These are phyloP conservation scores for Ceratocystis papillata DNA, from an alignment of 2,329 filamentous ascomycete genomes.

Conservation along the genomic window DNA sequence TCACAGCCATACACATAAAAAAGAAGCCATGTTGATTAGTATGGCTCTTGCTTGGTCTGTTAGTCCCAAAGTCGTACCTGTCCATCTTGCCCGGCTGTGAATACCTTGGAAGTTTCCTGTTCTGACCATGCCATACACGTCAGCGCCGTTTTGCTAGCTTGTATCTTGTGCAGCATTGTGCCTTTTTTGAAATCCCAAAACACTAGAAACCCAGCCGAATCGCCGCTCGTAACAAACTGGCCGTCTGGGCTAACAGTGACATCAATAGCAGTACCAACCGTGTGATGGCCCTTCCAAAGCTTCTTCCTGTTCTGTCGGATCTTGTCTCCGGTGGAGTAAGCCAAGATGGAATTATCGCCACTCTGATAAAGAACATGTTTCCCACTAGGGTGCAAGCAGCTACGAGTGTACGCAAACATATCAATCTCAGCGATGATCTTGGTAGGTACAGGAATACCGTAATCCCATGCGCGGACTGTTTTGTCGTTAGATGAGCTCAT, in stretches of 20 bases:
- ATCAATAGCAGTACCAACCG: slow-evolving; percentile 85
- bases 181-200: slow-evolving; percentile 99
- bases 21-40: too few species aligned
- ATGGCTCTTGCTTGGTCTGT: background rate
- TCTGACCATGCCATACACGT: slow-evolving; percentile 92
- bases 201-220: slow-evolving; percentile 78
- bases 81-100: slow-evolving; percentile 80
- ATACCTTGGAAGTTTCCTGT: slow-evolving; percentile 92
- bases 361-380: slow-evolving; percentile 93
- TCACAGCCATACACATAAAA: too few species aligned
- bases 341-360: slow-evolving; percentile 91
- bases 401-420: slow-evolving; percentile 92
- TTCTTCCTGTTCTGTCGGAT: slow-evolving; percentile 98
- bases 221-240: slow-evolving; percentile 77
- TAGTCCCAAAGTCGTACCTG: slow-evolving; percentile 89
- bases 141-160: slow-evolving; percentile 69
- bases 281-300: slow-evolving; percentile 90
- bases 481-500: slow-evolving; percentile 98
- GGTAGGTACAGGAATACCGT: slow-evolving; percentile 95
- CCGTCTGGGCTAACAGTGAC: slow-evolving; percentile 82
- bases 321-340: slow-evolving; percentile 88
- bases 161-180: slow-evolving; percentile 96
- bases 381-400: slow-evolving; percentile 71
- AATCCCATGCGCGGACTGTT: slow-evolving; percentile 92
- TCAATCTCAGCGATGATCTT: slow-evolving; percentile 96